These are phyloP conservation scores for Chimonanthus praecox DNA, from an alignment of 164 flowering plant genomes.

Conservation along the genomic window DNA sequence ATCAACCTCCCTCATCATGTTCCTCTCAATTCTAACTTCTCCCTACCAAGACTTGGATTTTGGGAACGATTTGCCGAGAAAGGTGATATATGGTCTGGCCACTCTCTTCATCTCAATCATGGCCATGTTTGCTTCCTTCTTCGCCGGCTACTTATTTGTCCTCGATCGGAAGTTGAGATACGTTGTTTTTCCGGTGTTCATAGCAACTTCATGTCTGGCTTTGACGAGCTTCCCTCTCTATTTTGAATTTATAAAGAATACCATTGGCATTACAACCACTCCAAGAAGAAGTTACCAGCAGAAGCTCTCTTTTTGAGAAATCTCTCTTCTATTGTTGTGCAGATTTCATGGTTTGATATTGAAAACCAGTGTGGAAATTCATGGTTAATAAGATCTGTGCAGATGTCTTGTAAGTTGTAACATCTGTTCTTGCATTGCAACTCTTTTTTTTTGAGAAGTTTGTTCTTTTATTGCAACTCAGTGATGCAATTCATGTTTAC, in stretches of 20 bases:
- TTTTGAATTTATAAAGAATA: background rate
- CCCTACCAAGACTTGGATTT: conserved; percentile 6
- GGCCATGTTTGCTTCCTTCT: background rate
- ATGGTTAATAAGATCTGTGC: background rate
- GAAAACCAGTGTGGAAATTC: background rate
- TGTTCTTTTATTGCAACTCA: background rate
- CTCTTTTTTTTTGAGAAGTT: too few relatives aligned
- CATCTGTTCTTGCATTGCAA: too few relatives aligned
- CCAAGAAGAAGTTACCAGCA: background rate
- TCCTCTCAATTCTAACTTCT: background rate
- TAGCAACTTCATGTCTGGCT: background rate
- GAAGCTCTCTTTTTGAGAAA: background rate
- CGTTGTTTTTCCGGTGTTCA: background rate
- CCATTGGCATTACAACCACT: background rate
- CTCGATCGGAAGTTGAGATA: background rate
- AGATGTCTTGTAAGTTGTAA: too few relatives aligned
- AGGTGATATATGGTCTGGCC: background rate
- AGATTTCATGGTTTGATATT: background rate
- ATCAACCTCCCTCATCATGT: background rate
- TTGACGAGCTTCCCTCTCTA: background rate
- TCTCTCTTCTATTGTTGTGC: background rate
- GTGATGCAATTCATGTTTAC: background rate
- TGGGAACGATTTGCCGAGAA: background rate
- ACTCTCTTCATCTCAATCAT: background rate
- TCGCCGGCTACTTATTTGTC: background rate